A percentile compares a stretch with the other conserved stretches of the same genome.
Conservation (phyloP, 75 land plant species). For the Adiantum capillusveneris region DNA sequence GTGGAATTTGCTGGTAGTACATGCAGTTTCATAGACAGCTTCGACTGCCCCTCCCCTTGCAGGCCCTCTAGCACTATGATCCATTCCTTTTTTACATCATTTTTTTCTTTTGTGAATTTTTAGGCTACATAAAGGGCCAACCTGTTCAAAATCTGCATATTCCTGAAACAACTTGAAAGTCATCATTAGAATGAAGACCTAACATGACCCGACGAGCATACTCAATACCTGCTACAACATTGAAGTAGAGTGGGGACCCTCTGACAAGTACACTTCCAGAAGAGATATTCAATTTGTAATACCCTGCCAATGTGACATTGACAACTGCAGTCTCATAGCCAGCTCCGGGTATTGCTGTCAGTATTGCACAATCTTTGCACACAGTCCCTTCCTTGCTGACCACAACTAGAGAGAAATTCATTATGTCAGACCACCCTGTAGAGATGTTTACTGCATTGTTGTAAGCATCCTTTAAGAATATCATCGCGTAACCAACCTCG, state of each 20-base stretch:
- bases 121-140: no score
- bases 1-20: no score
- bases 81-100: no score
- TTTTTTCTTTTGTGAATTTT: no score
- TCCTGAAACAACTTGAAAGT: no score
- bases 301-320: background rate
- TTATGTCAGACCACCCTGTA: slow-evolving; percentile 1
- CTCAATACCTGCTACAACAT: slow-evolving; percentile 10
- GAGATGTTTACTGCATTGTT: slow-evolving; percentile 4
- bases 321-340: background rate
- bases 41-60: no score
- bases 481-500: background rate
- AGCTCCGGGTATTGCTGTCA: background rate
- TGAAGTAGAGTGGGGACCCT: slow-evolving; percentile 7
- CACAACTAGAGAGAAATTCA: background rate
- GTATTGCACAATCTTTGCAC: background rate
- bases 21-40: no score
- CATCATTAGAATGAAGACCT: no score
- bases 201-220: background rate
- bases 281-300: background rate
- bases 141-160: background rate
- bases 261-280: background rate
- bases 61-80: no score
- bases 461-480: slow-evolving; percentile 6
- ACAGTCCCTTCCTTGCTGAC: background rate